Percentiles rank a stretch among this genome's conserved stretches.
Conservation (phyloP, 2,329 filamentous ascomycete species). For the Trichoderma koningii region DNA sequence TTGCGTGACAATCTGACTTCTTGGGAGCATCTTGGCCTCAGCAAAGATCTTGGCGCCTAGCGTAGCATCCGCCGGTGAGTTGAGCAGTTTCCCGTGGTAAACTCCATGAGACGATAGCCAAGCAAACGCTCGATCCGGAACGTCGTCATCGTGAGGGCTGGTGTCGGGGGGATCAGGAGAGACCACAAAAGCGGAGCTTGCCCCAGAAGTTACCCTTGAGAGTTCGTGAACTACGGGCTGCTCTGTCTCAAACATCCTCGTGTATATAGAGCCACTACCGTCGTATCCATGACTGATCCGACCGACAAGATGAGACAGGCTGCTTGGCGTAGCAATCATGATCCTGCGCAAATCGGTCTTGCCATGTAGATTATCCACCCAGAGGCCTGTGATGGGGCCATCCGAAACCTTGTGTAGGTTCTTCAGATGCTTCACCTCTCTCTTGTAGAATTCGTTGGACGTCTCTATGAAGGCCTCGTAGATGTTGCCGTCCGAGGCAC, state of each 20-base stretch:
- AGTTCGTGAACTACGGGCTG: slow-evolving; percentile 76
- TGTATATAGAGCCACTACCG: slow-evolving; percentile 81
- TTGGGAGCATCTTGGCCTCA: slow-evolving; percentile 75
- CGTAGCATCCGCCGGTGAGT: slow-evolving; percentile 58
- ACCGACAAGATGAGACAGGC: slow-evolving; percentile 79
- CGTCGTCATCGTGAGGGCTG: slow-evolving; percentile 57
- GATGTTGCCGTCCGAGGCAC: slow-evolving; percentile 88
- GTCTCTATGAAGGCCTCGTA: slow-evolving; percentile 96
- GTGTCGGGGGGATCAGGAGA: slow-evolving; percentile 71
- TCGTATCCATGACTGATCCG: slow-evolving; percentile 75
- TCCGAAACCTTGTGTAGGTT: slow-evolving; percentile 79
- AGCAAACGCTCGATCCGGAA: slow-evolving; percentile 75
- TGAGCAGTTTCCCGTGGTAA: slow-evolving; percentile 78
- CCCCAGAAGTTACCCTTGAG: slow-evolving; percentile 56
- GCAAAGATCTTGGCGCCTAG: slow-evolving; percentile 75
- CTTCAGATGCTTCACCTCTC: slow-evolving; percentile 91
- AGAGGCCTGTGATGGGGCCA: slow-evolving; percentile 81
- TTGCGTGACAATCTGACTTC: slow-evolving; percentile 69
- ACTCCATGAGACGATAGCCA: slow-evolving; percentile 90
- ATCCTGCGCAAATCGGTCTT: slow-evolving; percentile 73
- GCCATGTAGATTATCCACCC: slow-evolving; percentile 73
- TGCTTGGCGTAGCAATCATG: slow-evolving; percentile 75
- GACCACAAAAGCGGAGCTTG: slow-evolving; percentile 66
- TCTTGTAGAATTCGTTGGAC: slow-evolving; percentile 89
- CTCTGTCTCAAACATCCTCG: slow-evolving; percentile 84